Percentiles rank a stretch among this genome's conserved stretches.
Conservation (phyloP, 2,329 filamentous ascomycete genomes). For the Lasiodiplodia gonubiensis region DNA sequence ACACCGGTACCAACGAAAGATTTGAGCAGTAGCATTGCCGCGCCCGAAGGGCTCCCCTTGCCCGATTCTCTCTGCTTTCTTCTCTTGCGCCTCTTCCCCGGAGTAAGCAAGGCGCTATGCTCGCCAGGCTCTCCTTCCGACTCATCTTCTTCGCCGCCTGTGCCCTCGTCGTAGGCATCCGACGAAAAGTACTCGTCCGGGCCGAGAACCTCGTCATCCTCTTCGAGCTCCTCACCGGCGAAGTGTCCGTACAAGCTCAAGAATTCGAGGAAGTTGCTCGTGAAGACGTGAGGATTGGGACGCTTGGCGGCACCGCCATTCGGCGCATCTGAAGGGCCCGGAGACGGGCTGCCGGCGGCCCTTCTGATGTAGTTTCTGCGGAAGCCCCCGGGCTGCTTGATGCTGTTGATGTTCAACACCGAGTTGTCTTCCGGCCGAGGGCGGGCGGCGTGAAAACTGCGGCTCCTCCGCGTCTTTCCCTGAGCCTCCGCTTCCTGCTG, state of each 20-base stretch:
- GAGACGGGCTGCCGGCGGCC: conserved; percentile 68
- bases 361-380: conserved; percentile 86
- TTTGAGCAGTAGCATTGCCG: conserved; percentile 86
- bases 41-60: conserved; percentile 78
- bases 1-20: conserved; percentile 98
- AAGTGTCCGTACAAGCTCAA: conserved; percentile 95
- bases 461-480: conserved; percentile 73
- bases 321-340: conserved; percentile 51
- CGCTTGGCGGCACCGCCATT: conserved; percentile 39
- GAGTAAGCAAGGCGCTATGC: conserved; percentile 78
- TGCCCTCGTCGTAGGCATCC: conserved; percentile 64
- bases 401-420: conserved; percentile 82
- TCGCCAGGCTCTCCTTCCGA: conserved; percentile 81
- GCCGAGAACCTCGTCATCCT: conserved; percentile 87
- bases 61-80: conserved; percentile 80
- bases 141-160: conserved; percentile 56
- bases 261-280: conserved; percentile 94
- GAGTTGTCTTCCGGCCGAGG: conserved; percentile 77
- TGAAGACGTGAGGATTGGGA: conserved; percentile 68
- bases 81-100: conserved; percentile 70
- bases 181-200: conserved; percentile 93
- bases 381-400: conserved; percentile 93
- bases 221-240: conserved; percentile 93
- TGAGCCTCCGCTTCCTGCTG: conserved; percentile 74
- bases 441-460: conserved; percentile 81